Conservation (phyloP, 108 stramenopile species). For the Pseudonitzschia multiseries region DNA sequence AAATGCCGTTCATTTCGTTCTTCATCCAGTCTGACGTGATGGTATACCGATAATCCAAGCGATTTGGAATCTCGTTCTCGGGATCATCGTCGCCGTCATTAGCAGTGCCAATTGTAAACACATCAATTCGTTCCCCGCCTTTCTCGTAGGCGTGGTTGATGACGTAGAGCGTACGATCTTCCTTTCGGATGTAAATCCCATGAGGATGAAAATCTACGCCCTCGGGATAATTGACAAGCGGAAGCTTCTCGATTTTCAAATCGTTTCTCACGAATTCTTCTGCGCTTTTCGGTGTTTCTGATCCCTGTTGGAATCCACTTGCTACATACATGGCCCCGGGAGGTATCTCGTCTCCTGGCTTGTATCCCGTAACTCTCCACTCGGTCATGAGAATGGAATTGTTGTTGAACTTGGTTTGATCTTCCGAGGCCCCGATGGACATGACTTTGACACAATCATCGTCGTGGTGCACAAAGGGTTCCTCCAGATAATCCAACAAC, state of each 20-base stretch:
- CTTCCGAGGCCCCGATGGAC: conserved; percentile 4
- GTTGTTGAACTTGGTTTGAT: conserved; percentile 13
- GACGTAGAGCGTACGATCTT: conserved; percentile 9
- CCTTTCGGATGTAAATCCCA: conserved; percentile 7
- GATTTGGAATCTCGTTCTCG: background rate
- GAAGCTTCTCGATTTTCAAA: background rate
- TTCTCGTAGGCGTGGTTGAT: conserved; percentile 10
- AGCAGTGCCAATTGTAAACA: background rate
- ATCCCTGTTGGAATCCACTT: conserved; percentile 2
- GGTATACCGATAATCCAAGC: background rate
- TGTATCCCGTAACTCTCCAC: background rate
- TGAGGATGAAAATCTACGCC: conserved; percentile 9
- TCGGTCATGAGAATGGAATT: conserved; percentile 12
- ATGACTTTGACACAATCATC: background rate
- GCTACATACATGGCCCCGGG: conserved; percentile 9
- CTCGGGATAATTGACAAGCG: conserved; percentile 5
- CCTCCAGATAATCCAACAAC: background rate
- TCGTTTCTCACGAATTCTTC: conserved; percentile 1
- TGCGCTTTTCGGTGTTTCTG: background rate
- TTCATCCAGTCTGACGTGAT: conserved; percentile 15
- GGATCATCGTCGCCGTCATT: background rate
- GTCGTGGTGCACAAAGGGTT: background rate
- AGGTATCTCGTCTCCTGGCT: background rate
- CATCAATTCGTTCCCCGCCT: conserved; percentile 8
- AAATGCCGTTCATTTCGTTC: conserved; percentile 9